phyloP scores from a whole-genome alignment of 129 eudicot genomes.

The Artemisia argyi region DNA sequence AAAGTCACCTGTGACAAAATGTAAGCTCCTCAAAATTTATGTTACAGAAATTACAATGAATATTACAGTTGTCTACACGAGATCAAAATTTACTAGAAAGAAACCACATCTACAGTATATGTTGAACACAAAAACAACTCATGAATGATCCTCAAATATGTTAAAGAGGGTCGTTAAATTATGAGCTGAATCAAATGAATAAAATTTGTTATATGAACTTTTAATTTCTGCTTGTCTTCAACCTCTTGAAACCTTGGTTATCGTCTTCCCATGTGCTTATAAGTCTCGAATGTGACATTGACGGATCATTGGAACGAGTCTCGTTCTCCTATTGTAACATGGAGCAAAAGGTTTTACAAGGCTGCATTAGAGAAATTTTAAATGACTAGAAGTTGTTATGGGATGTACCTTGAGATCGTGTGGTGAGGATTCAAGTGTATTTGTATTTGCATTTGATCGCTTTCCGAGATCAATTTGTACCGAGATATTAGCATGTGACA shows the following conservation, averaged over 20 bases:
- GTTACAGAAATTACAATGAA: neutral
- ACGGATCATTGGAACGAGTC: constrained; percentile 24
- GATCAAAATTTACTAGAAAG: constrained; percentile 12
- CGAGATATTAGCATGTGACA: constrained; percentile 82
- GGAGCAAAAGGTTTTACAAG: neutral
- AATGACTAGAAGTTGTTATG: neutral
- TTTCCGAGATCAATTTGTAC: constrained; percentile 87
- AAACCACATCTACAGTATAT: constrained; percentile 31
- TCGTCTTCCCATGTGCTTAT: too few species aligned
- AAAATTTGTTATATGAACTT: constrained; percentile 24
- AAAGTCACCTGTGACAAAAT: neutral
- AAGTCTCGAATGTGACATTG: constrained; percentile 24
- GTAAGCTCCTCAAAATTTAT: neutral
- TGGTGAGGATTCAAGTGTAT: constrained; percentile 32
- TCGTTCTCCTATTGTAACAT: constrained; percentile 40
- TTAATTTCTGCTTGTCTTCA: constrained; percentile 54
- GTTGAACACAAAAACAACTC: constrained; percentile 14
- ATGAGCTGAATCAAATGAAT: constrained; percentile 25
- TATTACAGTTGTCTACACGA: neutral
- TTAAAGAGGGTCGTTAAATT: constrained; percentile 18
- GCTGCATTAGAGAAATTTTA: neutral
- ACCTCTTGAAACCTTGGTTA: constrained; percentile 59
- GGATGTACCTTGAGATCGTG: constrained; percentile 48
- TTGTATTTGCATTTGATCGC: constrained; percentile 33
- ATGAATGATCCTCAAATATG: constrained; percentile 24